These are phyloP conservation scores for Trichomonas gallinae DNA, from an alignment of 208 protist species.

Conservation along the genomic window DNA sequence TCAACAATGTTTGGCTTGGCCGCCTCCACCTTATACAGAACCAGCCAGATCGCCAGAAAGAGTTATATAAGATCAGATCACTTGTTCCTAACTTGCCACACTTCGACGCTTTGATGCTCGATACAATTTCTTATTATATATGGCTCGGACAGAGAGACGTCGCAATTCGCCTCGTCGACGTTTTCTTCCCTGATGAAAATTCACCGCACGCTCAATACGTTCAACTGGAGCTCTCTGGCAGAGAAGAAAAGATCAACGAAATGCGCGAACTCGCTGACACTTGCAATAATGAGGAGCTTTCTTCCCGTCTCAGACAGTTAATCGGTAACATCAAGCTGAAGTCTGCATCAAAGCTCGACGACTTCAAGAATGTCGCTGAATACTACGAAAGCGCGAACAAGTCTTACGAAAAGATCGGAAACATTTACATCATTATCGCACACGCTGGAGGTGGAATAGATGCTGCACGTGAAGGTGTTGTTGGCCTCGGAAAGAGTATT, in stretches of 20 bases:
- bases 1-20: not conserved
- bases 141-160: not conserved
- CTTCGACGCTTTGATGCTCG: not conserved
- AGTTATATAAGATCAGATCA: not conserved
- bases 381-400: not conserved
- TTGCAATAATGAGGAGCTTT: not conserved
- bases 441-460: not conserved
- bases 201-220: not conserved
- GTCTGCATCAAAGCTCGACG: not conserved
- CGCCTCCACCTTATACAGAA: not conserved
- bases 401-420: not conserved
- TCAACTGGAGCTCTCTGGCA: not conserved
- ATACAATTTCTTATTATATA: slow-evolving; percentile 13
- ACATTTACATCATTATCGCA: not conserved
- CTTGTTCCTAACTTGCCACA: not conserved
- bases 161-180: not conserved
- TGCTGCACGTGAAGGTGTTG: not conserved
- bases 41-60: not conserved
- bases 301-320: not conserved
- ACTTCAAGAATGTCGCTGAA: not conserved
- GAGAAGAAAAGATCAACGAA: slow-evolving; percentile 7
- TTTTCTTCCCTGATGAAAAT: not conserved
- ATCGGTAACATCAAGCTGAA: slow-evolving; percentile 16
- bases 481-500: not conserved
- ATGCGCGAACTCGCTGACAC: not conserved